Conservation (phyloP, 257 asterid species). For the Osmanthus fragrans region DNA sequence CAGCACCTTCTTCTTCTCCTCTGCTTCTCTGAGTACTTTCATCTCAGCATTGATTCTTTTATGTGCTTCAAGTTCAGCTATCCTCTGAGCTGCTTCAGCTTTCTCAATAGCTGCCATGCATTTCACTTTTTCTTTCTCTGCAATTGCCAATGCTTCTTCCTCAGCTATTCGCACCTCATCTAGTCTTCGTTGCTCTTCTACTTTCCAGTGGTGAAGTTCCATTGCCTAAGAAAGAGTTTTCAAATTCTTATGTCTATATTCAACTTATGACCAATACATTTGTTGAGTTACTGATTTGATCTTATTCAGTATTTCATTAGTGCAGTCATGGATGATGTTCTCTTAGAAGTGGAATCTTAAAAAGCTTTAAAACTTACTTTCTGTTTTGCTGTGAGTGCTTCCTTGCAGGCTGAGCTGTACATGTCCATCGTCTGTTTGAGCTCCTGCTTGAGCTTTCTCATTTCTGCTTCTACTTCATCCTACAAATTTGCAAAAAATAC, state of each 20-base stretch:
- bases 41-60: conserved; percentile 72
- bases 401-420: conserved; percentile 96
- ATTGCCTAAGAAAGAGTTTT: conserved; percentile 44
- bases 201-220: conserved; percentile 88
- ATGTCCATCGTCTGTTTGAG: conserved; percentile 93
- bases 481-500: conserved; percentile 20
- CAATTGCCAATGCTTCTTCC: conserved; percentile 81
- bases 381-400: conserved; percentile 82
- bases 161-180: conserved; percentile 71
- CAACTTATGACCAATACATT: background rate
- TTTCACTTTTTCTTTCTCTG: conserved; percentile 70
- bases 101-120: conserved; percentile 85
- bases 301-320: background rate
- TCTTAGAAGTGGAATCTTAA: background rate
- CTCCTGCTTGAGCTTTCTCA: conserved; percentile 91
- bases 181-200: conserved; percentile 66
- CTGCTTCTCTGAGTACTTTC: conserved; percentile 70
- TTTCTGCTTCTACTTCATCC: conserved; percentile 93
- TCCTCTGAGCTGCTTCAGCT: conserved; percentile 85
- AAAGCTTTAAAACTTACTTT: conserved; percentile 40
- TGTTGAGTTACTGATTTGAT: background rate
- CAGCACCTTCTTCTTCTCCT: conserved; percentile 66
- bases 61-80: conserved; percentile 86
- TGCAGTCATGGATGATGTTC: background rate
- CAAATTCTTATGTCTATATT: background rate